Conservation (phyloP, 1,284 basidiomycete species). For the Ustilago hordei region DNA sequence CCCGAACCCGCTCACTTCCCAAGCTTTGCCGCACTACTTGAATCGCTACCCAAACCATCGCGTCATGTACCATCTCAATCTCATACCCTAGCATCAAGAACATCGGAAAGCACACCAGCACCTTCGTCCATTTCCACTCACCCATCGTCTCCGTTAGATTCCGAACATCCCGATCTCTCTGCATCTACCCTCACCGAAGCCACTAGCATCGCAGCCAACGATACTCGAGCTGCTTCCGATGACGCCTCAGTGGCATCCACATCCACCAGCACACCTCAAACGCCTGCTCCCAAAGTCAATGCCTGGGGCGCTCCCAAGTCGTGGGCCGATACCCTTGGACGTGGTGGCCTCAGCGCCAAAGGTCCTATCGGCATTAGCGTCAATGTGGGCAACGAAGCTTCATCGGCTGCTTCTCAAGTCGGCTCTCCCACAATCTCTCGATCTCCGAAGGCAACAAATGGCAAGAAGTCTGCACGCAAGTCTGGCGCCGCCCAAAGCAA, state of each 20-base stretch:
- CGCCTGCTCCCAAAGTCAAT: slow-evolving; percentile 25
- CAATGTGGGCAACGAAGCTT: slow-evolving; percentile 30
- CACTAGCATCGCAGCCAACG: slow-evolving; percentile 30
- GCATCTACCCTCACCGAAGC: slow-evolving; percentile 48
- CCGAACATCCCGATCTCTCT: slow-evolving; percentile 40
- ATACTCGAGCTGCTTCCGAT: background rate
- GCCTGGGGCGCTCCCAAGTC: slow-evolving; percentile 48
- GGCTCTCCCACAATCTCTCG: slow-evolving; percentile 30
- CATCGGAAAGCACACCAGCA: slow-evolving; percentile 29
- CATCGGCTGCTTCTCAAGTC: slow-evolving; percentile 18
- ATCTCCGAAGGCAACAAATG: slow-evolving; percentile 34
- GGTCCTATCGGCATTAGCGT: slow-evolving; percentile 49
- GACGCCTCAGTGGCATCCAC: slow-evolving; percentile 17
- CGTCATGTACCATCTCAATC: background rate
- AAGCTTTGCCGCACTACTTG: slow-evolving; percentile 30
- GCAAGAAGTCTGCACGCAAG: slow-evolving; percentile 32
- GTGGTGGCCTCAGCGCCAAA: slow-evolving; percentile 22
- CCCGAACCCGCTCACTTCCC: slow-evolving; percentile 31
- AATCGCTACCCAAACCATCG: slow-evolving; percentile 21
- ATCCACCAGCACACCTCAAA: slow-evolving; percentile 23
- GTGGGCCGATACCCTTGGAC: slow-evolving; percentile 43
- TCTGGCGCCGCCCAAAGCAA: slow-evolving; percentile 17
- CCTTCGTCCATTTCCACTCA: slow-evolving; percentile 42
- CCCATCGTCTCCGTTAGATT: slow-evolving; percentile 34
- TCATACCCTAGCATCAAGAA: background rate